phyloP scores from a whole-genome alignment of 2,329 filamentous ascomycete genomes.

The Nigrospora oryzae region DNA sequence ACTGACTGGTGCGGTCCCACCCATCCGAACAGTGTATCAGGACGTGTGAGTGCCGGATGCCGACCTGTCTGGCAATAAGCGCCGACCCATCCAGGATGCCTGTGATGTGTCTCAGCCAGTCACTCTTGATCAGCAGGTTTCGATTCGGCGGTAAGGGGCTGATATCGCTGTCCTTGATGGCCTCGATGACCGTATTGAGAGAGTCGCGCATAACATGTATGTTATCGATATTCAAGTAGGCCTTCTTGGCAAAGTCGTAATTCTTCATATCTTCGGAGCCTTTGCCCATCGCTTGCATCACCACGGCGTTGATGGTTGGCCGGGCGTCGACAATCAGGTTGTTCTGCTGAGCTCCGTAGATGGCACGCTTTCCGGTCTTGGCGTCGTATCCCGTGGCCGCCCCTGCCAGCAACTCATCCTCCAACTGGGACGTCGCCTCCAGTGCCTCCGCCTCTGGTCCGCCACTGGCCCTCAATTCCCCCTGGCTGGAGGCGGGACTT shows the following conservation, averaged over 20 bases:
- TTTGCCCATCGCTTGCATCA: slow-evolving; percentile 86
- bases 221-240: slow-evolving; percentile 93
- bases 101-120: slow-evolving; percentile 85
- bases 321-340: slow-evolving; percentile 96
- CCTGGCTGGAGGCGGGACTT: slow-evolving; percentile 40
- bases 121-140: slow-evolving; percentile 73
- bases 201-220: slow-evolving; percentile 97
- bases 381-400: slow-evolving; percentile 45
- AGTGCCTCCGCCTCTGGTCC: slow-evolving; percentile 40
- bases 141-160: slow-evolving; percentile 73
- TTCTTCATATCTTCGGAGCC: slow-evolving; percentile 98
- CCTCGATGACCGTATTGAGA: slow-evolving; percentile 77
- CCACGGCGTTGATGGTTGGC: slow-evolving; percentile 86
- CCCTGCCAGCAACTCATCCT: slow-evolving; percentile 57
- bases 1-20: slow-evolving; percentile 94
- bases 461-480: slow-evolving; percentile 30
- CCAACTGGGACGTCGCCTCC: slow-evolving; percentile 52
- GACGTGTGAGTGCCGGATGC: slow-evolving; percentile 87
- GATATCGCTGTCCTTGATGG: slow-evolving; percentile 86
- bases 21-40: slow-evolving; percentile 97
- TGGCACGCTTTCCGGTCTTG: slow-evolving; percentile 50
- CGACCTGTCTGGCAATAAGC: slow-evolving; percentile 79
- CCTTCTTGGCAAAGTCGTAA: slow-evolving; percentile 85
- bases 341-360: slow-evolving; percentile 88
- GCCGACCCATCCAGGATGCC: slow-evolving; percentile 77